These are phyloP conservation scores for Eucalyptus regnans DNA, from an alignment of 345 rosid genomes.

Conservation along the genomic window DNA sequence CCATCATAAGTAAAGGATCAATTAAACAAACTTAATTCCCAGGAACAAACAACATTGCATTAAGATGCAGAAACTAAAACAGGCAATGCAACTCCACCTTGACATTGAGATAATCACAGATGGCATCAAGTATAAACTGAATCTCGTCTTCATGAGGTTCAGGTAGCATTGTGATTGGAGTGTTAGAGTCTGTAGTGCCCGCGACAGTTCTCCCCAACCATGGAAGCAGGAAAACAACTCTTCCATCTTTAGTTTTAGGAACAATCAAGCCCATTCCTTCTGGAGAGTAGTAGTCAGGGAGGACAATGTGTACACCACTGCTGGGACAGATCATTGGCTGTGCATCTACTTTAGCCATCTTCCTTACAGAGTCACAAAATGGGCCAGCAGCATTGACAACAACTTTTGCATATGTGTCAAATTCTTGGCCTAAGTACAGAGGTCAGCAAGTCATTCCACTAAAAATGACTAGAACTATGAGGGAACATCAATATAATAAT, in stretches of 20 bases:
- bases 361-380: conserved; percentile 85
- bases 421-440: conserved; percentile 51
- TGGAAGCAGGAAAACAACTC: conserved; percentile 96
- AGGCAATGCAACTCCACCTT: conserved; percentile 34
- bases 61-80: neutral
- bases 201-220: conserved; percentile 98
- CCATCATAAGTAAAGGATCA: neutral
- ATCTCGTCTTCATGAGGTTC: conserved; percentile 98
- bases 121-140: conserved; percentile 94
- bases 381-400: conserved; percentile 96
- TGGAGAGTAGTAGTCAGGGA: conserved; percentile 98
- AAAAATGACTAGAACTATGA: neutral
- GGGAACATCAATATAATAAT: neutral
- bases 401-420: conserved; percentile 79
- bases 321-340: conserved; percentile 84
- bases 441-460: neutral
- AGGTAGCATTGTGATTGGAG: conserved; percentile 72
- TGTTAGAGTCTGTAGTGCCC: conserved; percentile 92
- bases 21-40: neutral
- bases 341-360: conserved; percentile 60
- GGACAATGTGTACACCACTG: conserved; percentile 91
- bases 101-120: conserved; percentile 73
- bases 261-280: conserved; percentile 99
- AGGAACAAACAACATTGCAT: neutral
- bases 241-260: conserved; percentile 98